Conservation (phyloP, 441 rosid species). For the Populus hybrid region DNA sequence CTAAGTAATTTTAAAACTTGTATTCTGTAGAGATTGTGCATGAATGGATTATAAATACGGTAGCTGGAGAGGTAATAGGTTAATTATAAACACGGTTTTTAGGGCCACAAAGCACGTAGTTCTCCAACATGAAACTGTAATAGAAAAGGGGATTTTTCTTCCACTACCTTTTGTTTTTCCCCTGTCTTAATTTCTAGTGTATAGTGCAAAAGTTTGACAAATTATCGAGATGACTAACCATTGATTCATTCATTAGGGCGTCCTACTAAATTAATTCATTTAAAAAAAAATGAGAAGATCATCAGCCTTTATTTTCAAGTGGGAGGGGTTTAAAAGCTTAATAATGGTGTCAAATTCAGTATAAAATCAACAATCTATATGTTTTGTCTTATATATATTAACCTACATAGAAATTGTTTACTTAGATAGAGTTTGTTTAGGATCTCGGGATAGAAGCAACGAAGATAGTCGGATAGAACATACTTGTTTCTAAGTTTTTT, state of each 20-base stretch:
- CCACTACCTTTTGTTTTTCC: conserved; percentile 29
- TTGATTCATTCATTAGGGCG: conserved; percentile 18
- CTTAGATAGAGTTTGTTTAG: too few relatives aligned
- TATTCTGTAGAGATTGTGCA: conserved; percentile 1
- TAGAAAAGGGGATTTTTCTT: conserved; percentile 17
- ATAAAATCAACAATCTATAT: too few relatives aligned
- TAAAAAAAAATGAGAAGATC: not conserved
- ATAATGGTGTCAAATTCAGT: too few relatives aligned
- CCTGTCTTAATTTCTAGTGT: conserved; percentile 17
- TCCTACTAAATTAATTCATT: not conserved
- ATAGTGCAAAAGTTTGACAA: conserved; percentile 11
- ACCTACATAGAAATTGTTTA: too few relatives aligned
- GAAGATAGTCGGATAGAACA: too few relatives aligned
- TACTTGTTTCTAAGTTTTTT: too few relatives aligned
- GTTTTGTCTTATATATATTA: too few relatives aligned
- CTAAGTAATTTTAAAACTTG: too few relatives aligned
- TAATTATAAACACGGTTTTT: conserved; percentile 10
- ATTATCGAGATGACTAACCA: conserved; percentile 23
- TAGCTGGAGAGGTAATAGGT: conserved; percentile 7
- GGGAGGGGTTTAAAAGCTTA: too few relatives aligned
- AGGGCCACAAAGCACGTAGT: conserved; percentile 15
- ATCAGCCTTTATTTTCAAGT: too few relatives aligned
- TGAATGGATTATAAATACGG: not conserved
- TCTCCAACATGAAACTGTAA: conserved; percentile 11
- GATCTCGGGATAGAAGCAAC: too few relatives aligned